Evolutionary conservation across 495 filamentous ascomycete genomes (phyloP), one percentile per base, ranked within the genome.

Genomic region (Hamigera avellanea): DNA sequence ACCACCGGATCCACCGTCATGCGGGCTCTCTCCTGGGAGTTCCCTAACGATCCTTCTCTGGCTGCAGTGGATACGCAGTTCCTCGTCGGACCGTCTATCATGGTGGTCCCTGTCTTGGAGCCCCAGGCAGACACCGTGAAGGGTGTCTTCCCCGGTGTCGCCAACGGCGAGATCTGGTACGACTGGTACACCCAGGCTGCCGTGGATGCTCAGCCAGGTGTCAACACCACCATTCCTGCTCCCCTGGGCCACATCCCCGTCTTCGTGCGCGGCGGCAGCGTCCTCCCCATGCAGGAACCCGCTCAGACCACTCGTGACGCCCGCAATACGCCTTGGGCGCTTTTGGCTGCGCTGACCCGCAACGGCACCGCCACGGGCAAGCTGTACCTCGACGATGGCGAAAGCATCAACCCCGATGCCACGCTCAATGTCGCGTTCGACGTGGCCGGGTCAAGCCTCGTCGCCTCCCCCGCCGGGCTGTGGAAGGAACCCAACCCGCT

Each of bases 351-450:
- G 2, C 61, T 86, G 8, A 62, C 71, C 41, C 35, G 40, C 7
- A 45, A 67, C 12, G 80, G 79, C 0, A 46, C 56, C 14, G 85
- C 87, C 0, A 57, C 41, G 2, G 88, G 88, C 0, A 38, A 64
- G 8, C 50, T 94, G 7, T 93, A 94, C 47, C 46, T 93, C 7
- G 87, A 94, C 46, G 88, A 95, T 53, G 87, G 87, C 0, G 80
- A 81, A 54, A 85, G 78, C 32, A 25, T 91, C 19, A 45, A 44
- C 17, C 83, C 72, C 2, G 58, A 66, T 14, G 59, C 62, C 0
- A 80, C 73, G 8, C 63, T 72, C 7, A 69, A 62, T 48, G 71
- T 86, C 31, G 44, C 67, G 54, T 83, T 86, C 55, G 50, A 49
- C 2, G 74, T 67, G 1, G 46, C 54, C 7, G 42, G 53, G 6